These are phyloP conservation scores for Wickerhamiella cacticola DNA, from an alignment of 805 yeast species.

Conservation along the genomic window DNA sequence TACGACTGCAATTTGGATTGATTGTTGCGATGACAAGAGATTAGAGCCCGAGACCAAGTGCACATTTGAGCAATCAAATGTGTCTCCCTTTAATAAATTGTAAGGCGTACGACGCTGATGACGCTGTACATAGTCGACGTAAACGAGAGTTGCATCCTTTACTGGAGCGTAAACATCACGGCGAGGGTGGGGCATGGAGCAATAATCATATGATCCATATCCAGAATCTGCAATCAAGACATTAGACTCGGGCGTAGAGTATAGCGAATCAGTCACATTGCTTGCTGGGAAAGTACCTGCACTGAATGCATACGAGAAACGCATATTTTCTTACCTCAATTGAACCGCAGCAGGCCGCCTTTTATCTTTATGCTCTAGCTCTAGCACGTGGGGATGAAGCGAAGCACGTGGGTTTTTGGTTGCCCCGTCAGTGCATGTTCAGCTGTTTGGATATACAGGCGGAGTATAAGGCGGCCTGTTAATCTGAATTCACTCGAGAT, in stretches of 20 bases:
- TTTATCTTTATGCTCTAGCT: not conserved
- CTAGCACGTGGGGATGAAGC: not conserved
- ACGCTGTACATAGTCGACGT: conserved; percentile 35
- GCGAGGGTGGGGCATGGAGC: conserved; percentile 37
- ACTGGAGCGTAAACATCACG: conserved; percentile 25
- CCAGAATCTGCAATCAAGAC: not conserved
- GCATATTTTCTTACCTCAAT: not conserved
- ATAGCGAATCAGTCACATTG: not conserved
- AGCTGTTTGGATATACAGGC: too few species aligned
- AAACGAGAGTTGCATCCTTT: conserved; percentile 22
- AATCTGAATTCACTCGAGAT: too few species aligned
- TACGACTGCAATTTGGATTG: conserved; percentile 17
- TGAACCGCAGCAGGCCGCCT: not conserved
- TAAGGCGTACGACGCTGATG: conserved; percentile 38
- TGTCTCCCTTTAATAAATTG: conserved; percentile 30
- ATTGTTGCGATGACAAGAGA: conserved; percentile 17
- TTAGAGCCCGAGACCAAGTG: conserved; percentile 25
- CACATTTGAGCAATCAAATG: conserved; percentile 27
- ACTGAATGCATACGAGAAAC: not conserved
- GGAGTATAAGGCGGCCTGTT: too few species aligned
- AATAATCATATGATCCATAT: conserved; percentile 30
- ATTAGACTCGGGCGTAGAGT: not conserved
- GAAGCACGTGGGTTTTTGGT: too few species aligned
- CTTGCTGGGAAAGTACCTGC: conserved; percentile 1
- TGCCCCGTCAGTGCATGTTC: too few species aligned